phyloP scores from a whole-genome alignment of 805 yeast genomes.

The Wickerhamiella bombiphila region DNA sequence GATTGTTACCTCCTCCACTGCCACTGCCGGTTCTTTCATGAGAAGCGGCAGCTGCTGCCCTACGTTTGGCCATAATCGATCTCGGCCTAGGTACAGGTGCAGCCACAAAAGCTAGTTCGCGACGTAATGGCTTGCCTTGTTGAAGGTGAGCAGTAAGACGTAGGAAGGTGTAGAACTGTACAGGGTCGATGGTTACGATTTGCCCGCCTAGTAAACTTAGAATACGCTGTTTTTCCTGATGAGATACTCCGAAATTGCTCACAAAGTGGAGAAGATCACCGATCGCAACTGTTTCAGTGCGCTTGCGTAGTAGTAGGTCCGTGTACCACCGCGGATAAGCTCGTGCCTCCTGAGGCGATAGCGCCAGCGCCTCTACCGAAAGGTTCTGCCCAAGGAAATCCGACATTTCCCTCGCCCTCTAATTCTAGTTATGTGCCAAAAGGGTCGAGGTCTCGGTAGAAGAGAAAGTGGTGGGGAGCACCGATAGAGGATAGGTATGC shows the following conservation, averaged over 20 bases:
- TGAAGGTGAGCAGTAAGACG: slow-evolving; percentile 66
- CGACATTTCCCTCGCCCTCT: slow-evolving; percentile 8
- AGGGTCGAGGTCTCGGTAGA: too few relatives aligned
- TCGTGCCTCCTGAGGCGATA: slow-evolving; percentile 62
- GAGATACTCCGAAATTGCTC: slow-evolving; percentile 55
- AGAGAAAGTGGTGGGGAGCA: too few relatives aligned
- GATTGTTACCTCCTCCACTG: slow-evolving; percentile 12
- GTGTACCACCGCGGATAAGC: slow-evolving; percentile 92
- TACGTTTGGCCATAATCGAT: slow-evolving; percentile 53
- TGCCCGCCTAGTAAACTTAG: slow-evolving; percentile 21
- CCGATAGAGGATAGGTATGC: too few relatives aligned
- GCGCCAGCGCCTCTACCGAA: slow-evolving; percentile 30
- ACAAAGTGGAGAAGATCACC: slow-evolving; percentile 70
- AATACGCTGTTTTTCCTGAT: slow-evolving; percentile 31
- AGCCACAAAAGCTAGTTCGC: slow-evolving; percentile 24
- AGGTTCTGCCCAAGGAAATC: slow-evolving; percentile 12
- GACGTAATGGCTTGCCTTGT: slow-evolving; percentile 33
- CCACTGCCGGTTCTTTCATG: neutral
- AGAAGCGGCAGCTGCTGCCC: slow-evolving; percentile 1
- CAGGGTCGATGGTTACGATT: slow-evolving; percentile 53
- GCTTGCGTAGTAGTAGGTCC: slow-evolving; percentile 57
- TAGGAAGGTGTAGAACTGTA: slow-evolving; percentile 79
- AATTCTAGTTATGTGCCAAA: neutral
- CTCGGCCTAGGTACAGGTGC: slow-evolving; percentile 70
- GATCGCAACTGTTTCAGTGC: slow-evolving; percentile 47